phyloP scores from a whole-genome alignment of 805 yeast genomes.

The Priceomyces melissophilus region DNA sequence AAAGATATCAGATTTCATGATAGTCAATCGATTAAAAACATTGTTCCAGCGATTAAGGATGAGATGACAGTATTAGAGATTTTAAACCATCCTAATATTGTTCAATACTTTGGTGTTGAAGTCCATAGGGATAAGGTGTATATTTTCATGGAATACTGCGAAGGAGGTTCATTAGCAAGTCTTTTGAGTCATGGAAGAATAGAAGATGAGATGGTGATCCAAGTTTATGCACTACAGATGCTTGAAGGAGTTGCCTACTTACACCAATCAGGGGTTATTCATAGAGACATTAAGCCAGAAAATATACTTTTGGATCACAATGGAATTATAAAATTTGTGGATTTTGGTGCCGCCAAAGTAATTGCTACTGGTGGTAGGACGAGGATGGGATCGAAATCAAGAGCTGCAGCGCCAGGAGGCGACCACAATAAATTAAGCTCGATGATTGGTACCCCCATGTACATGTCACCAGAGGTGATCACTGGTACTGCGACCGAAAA shows the following conservation, averaged over 20 bases:
- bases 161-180: constrained; percentile 88
- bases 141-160: constrained; percentile 96
- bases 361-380: constrained; percentile 60
- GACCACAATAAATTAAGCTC: constrained; percentile 35
- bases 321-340: constrained; percentile 93
- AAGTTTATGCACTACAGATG: constrained; percentile 86
- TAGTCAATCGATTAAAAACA: constrained; percentile 74
- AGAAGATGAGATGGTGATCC: constrained; percentile 91
- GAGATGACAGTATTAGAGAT: constrained; percentile 96
- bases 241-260: constrained; percentile 92
- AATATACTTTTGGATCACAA: constrained; percentile 84
- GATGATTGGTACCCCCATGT: constrained; percentile 96
- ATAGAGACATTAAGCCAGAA: constrained; percentile 95
- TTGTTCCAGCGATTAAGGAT: constrained; percentile 86
- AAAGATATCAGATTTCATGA: constrained; percentile 92
- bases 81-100: constrained; percentile 94
- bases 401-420: constrained; percentile 2
- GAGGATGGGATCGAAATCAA: constrained; percentile 17
- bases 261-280: constrained; percentile 94
- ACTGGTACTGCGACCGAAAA: constrained; percentile 65
- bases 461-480: constrained; percentile 96
- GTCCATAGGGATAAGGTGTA: constrained; percentile 94
- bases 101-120: constrained; percentile 94
- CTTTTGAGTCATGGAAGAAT: constrained; percentile 87
- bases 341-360: constrained; percentile 96